Conservation (phyloP, 2,329 filamentous ascomycete species). For the Westerdykella ornata region DNA sequence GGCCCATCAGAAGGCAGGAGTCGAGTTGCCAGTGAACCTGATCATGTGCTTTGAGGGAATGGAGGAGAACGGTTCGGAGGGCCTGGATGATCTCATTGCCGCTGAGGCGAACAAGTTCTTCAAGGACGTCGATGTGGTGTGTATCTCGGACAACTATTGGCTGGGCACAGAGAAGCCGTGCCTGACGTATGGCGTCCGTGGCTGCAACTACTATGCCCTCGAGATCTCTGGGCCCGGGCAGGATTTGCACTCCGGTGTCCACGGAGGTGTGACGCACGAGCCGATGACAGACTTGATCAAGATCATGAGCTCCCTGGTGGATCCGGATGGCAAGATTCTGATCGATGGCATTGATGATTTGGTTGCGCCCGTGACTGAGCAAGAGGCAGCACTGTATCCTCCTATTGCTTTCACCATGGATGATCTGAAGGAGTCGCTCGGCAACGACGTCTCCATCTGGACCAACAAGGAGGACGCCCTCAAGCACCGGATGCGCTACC, state of each 20-base stretch:
- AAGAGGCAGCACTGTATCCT: conserved; percentile 83
- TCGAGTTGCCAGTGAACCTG: conserved; percentile 95
- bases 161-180: conserved; percentile 97
- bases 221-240: conserved; percentile 85
- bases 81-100: conserved; percentile 88
- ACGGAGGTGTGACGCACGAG: conserved; percentile 92
- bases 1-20: conserved; percentile 87
- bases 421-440: conserved; percentile 84
- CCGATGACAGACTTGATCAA: conserved; percentile 94
- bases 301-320: conserved; percentile 76
- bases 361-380: conserved; percentile 77
- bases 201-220: conserved; percentile 95
- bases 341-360: conserved; percentile 93
- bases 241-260: conserved; percentile 94
- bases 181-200: conserved; percentile 91
- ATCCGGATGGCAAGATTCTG: conserved; percentile 83
- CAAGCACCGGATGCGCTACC: conserved; percentile 94
- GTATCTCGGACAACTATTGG: conserved; percentile 99
- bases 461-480: conserved; percentile 84
- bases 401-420: conserved; percentile 94
- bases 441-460: conserved; percentile 80
- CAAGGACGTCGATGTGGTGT: conserved; percentile 90
- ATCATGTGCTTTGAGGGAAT: conserved; percentile 99
- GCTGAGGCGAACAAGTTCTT: conserved; percentile 91
- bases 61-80: conserved; percentile 98